Evolutionary conservation across 805 yeast genomes (phyloP).

Genomic region (Candida loeiensis): DNA sequence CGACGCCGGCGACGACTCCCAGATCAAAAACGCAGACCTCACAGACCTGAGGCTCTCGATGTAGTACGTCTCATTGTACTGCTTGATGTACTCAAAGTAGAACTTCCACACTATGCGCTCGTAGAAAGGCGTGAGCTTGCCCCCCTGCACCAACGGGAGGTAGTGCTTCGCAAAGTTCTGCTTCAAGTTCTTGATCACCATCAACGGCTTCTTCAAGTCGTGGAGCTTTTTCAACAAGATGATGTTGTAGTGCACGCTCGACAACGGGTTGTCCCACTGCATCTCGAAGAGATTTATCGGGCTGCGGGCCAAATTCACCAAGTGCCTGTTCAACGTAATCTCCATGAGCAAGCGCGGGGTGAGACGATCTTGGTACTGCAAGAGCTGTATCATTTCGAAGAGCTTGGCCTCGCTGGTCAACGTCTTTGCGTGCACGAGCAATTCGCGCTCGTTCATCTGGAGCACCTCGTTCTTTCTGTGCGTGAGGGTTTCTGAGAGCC

Average conservation of each 20-base stretch:
- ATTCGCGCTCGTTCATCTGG: constrained; percentile 17
- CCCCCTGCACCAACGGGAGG: constrained; percentile 21
- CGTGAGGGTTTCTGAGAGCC: constrained; percentile 17
- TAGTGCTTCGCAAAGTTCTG: constrained; percentile 24
- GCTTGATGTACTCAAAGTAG: constrained; percentile 30
- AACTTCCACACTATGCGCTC: constrained; percentile 43
- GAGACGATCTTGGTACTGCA: constrained; percentile 26
- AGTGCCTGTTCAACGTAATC: constrained; percentile 25
- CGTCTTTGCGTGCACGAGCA: constrained; percentile 18
- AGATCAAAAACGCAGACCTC: constrained; percentile 31
- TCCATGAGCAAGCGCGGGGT: constrained; percentile 23
- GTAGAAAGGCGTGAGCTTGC: constrained; percentile 31
- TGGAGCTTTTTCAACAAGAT: constrained; percentile 35
- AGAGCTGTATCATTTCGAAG: constrained; percentile 17
- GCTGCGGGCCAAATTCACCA: constrained; percentile 10
- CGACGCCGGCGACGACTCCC: constrained; percentile 30
- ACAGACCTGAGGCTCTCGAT: constrained; percentile 20
- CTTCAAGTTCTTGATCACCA: constrained; percentile 28
- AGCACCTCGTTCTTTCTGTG: constrained; percentile 12
- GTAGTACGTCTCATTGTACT: constrained; percentile 20
- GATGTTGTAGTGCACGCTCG: constrained; percentile 27
- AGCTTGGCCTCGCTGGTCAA: constrained; percentile 9
- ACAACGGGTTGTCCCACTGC: constrained; percentile 20
- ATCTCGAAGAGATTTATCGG: constrained; percentile 19
- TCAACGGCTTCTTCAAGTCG: constrained; percentile 30